These are phyloP conservation scores for Phytopythium kandeliae DNA, from an alignment of 352 stramenopile genomes.

Conservation along the genomic window DNA sequence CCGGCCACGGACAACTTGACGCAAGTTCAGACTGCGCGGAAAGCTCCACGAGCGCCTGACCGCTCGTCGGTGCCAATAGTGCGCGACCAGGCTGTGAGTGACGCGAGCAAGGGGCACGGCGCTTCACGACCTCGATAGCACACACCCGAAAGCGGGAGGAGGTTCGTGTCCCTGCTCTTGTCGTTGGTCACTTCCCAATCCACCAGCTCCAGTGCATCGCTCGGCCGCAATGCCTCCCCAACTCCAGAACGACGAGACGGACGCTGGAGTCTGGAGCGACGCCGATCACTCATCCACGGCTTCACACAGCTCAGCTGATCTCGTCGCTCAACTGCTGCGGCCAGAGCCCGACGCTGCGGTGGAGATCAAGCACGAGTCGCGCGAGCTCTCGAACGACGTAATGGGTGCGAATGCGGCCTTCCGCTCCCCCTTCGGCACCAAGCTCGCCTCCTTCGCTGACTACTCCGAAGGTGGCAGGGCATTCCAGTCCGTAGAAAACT, in stretches of 20 bases:
- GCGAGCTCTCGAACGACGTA: constrained; percentile 17
- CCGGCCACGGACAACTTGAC: no score
- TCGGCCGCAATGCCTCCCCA: neutral
- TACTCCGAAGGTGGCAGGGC: constrained; percentile 91
- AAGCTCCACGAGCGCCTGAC: no score
- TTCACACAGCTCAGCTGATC: no score
- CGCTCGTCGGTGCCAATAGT: no score
- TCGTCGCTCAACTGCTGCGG: neutral
- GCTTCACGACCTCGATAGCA: neutral
- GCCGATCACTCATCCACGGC: neutral
- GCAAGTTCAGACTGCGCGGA: no score
- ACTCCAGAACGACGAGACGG: neutral
- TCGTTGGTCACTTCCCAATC: neutral
- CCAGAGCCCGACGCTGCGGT: neutral
- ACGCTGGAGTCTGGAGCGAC: neutral
- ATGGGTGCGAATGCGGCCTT: constrained; percentile 49
- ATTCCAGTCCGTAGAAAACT: constrained; percentile 86
- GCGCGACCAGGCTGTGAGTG: no score
- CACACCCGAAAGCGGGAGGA: neutral
- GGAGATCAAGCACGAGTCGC: no score
- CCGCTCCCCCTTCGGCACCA: constrained; percentile 57
- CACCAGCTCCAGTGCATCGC: neutral
- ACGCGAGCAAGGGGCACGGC: no score
- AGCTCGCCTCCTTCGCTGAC: constrained; percentile 91
- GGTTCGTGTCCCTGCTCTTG: no score